These are phyloP conservation scores for Kwoniella mangroviensis DNA, from an alignment of 768 basidiomycete species.

Conservation along the genomic window DNA sequence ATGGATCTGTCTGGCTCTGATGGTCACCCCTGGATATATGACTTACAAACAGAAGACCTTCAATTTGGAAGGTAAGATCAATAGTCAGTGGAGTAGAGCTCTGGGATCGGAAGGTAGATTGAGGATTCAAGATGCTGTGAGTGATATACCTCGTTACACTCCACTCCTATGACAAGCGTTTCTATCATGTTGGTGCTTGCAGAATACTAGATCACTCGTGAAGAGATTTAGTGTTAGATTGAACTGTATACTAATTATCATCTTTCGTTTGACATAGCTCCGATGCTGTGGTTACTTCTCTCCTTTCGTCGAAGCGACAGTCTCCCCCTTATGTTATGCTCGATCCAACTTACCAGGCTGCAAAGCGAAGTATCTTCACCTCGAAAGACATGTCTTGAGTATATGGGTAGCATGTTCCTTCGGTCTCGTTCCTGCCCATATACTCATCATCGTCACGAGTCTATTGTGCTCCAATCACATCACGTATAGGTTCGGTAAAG, in stretches of 20 bases:
- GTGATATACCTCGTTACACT: constrained; percentile 19
- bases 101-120: constrained; percentile 69
- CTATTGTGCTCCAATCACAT: constrained; percentile 80
- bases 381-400: constrained; percentile 65
- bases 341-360: constrained; percentile 74
- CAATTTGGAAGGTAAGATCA: constrained; percentile 81
- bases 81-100: constrained; percentile 72
- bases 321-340: constrained; percentile 74
- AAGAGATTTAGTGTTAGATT: too few relatives aligned
- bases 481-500: constrained; percentile 84
- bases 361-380: constrained; percentile 68
- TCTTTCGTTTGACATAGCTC: constrained; percentile 58
- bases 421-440: constrained; percentile 70
- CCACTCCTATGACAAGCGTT: neutral
- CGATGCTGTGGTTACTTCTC: constrained; percentile 80
- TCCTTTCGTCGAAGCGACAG: constrained; percentile 78
- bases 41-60: constrained; percentile 75
- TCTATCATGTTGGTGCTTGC: too few relatives aligned
- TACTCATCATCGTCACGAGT: constrained; percentile 67
- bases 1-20: constrained; percentile 73
- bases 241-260: too few relatives aligned
- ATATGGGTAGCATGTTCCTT: constrained; percentile 73
- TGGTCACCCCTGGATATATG: constrained; percentile 76
- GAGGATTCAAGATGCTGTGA: constrained; percentile 67
- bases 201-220: too few relatives aligned